These are phyloP conservation scores for Tephrocybe rancida DNA, from an alignment of 768 basidiomycete species.

Conservation along the genomic window DNA sequence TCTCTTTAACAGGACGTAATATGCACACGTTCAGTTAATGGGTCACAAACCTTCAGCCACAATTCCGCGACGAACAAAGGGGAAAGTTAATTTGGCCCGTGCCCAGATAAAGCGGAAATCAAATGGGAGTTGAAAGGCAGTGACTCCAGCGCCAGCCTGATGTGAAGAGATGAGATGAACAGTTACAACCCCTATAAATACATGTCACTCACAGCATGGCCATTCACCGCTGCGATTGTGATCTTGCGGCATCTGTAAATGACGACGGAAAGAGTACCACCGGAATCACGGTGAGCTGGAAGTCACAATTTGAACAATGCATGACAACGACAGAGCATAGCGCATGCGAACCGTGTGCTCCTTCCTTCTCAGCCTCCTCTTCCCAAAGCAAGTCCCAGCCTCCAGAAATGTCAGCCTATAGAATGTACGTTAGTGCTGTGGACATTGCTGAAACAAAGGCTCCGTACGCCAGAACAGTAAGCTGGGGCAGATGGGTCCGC, in stretches of 20 bases:
- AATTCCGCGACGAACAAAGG: conserved; percentile 47
- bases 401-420: conserved; percentile 49
- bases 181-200: not conserved
- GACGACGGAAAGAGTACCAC: conserved; percentile 47
- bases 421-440: not conserved
- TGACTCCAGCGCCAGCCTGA: conserved; percentile 46
- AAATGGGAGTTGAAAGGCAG: conserved; percentile 45
- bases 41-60: conserved; percentile 42
- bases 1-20: not conserved
- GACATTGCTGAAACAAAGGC: not conserved
- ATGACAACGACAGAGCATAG: not conserved
- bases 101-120: conserved; percentile 51
- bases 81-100: conserved; percentile 44
- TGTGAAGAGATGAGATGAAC: not conserved
- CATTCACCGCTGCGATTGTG: conserved; percentile 52
- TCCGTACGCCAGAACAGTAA: conserved; percentile 55
- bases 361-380: conserved; percentile 45
- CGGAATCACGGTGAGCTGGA: conserved; percentile 50
- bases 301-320: not conserved
- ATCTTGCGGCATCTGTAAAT: conserved; percentile 59
- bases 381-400: conserved; percentile 48
- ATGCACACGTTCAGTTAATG: not conserved
- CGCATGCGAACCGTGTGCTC: conserved; percentile 43
- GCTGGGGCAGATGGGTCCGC: conserved; percentile 53
- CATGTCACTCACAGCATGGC: conserved; percentile 40